phyloP scores from a whole-genome alignment of 1,284 basidiomycete genomes.

The Cutaneotrichosporon dermatis region DNA sequence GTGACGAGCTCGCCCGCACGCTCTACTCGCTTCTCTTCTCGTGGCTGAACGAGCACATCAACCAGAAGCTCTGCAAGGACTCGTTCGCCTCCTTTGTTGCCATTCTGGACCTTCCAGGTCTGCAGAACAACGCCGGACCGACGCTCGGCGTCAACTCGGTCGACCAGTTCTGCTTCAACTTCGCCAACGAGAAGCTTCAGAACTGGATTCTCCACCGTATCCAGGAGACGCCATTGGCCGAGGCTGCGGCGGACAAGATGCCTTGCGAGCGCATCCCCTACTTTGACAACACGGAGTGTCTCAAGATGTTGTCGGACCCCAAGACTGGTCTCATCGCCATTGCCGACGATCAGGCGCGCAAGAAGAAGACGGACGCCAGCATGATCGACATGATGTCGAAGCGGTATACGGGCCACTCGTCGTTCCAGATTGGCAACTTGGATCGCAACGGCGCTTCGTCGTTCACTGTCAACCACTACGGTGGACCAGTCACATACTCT shows the following conservation, averaged over 20 bases:
- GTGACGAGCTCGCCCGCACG: constrained; percentile 88
- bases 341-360: constrained; percentile 90
- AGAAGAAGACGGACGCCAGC: constrained; percentile 86
- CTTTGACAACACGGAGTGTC: constrained; percentile 87
- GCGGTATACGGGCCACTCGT: constrained; percentile 87
- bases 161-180: constrained; percentile 95
- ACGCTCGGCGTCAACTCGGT: constrained; percentile 76
- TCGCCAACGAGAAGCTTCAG: constrained; percentile 86
- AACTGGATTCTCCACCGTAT: constrained; percentile 74
- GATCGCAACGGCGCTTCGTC: constrained; percentile 77
- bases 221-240: constrained; percentile 64
- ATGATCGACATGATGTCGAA: constrained; percentile 94
- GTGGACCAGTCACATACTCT: constrained; percentile 86
- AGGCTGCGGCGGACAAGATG: constrained; percentile 84
- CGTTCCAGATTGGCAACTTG: constrained; percentile 72
- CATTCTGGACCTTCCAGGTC: constrained; percentile 93
- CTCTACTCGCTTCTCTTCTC: constrained; percentile 92
- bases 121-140: constrained; percentile 69
- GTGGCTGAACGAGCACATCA: constrained; percentile 95
- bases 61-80: constrained; percentile 85
- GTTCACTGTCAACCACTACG: constrained; percentile 89
- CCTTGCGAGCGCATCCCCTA: constrained; percentile 59
- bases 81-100: constrained; percentile 89
- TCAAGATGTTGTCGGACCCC: constrained; percentile 77
- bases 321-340: constrained; percentile 93